These are phyloP conservation scores for Amylocarpus encephaloides DNA, from an alignment of 2,329 filamentous ascomycete species.

Conservation along the genomic window DNA sequence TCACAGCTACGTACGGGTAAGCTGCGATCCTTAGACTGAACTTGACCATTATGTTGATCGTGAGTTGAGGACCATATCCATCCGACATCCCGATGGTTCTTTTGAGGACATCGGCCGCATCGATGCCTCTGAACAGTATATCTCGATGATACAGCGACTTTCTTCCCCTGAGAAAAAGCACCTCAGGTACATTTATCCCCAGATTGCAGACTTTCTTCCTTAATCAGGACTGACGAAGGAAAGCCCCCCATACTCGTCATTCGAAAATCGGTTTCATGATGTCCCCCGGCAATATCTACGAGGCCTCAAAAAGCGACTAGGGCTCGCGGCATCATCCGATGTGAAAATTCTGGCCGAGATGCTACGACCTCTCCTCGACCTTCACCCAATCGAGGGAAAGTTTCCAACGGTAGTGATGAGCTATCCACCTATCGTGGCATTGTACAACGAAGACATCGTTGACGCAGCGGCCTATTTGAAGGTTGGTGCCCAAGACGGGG, in stretches of 20 bases:
- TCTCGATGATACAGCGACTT: background rate
- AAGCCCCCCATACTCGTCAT: background rate
- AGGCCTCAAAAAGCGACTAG: background rate
- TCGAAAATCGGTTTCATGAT: background rate
- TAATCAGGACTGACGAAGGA: background rate
- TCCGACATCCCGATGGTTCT: background rate
- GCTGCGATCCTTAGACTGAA: background rate
- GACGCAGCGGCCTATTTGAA: background rate
- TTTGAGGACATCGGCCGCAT: background rate
- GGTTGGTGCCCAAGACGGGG: background rate
- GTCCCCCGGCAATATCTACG: background rate
- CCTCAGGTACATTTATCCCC: background rate
- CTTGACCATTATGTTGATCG: background rate
- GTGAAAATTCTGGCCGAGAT: background rate
- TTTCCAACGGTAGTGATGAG: background rate
- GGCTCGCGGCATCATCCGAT: background rate
- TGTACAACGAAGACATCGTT: background rate
- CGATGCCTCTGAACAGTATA: background rate
- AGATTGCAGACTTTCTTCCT: background rate
- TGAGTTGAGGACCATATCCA: background rate
- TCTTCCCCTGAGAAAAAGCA: background rate
- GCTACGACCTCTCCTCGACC: background rate
- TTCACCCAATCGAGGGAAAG: background rate
- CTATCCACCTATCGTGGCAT: background rate
- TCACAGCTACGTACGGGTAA: background rate